These are phyloP conservation scores for Geranium brycei DNA, from an alignment of 345 rosid species.

Conservation along the genomic window DNA sequence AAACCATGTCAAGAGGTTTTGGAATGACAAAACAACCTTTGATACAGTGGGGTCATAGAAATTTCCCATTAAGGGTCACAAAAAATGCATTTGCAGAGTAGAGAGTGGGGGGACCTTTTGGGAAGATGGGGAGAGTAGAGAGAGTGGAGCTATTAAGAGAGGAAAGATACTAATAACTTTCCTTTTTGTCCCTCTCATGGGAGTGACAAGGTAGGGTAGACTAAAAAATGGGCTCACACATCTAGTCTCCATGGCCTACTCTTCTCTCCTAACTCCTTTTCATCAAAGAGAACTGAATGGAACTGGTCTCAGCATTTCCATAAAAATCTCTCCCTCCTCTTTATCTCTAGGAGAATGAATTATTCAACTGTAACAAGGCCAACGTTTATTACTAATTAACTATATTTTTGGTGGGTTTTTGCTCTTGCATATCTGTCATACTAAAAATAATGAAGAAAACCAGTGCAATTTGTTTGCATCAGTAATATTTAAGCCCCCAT, in stretches of 20 bases:
- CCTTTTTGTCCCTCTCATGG: conserved; percentile 48
- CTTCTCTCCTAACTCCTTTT: background rate
- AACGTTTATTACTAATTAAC: background rate
- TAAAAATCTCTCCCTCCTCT: background rate
- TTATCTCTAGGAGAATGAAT: background rate
- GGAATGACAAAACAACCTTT: conserved; percentile 1
- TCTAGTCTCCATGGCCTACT: conserved; percentile 12
- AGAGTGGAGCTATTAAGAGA: conserved; percentile 8
- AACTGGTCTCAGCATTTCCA: conserved; percentile 5
- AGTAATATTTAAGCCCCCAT: background rate
- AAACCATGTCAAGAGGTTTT: conserved; percentile 11
- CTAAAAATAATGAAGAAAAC: background rate
- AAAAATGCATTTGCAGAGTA: conserved; percentile 4
- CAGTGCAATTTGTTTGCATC: too few relatives aligned
- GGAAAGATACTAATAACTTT: conserved; percentile 8
- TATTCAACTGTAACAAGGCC: background rate
- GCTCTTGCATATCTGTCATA: background rate
- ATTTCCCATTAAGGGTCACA: conserved; percentile 28
- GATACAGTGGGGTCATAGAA: conserved; percentile 9
- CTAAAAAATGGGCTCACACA: conserved; percentile 28
- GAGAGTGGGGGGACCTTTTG: conserved; percentile 13
- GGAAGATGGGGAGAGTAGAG: conserved; percentile 14
- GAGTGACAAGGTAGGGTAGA: conserved; percentile 51
- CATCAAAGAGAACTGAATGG: conserved; percentile 16
- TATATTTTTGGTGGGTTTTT: background rate